Evolutionary conservation across 2,329 filamentous ascomycete genomes (phyloP), one percentile per base, ranked within the genome.

Genomic region (Diplodia sapinea): DNA sequence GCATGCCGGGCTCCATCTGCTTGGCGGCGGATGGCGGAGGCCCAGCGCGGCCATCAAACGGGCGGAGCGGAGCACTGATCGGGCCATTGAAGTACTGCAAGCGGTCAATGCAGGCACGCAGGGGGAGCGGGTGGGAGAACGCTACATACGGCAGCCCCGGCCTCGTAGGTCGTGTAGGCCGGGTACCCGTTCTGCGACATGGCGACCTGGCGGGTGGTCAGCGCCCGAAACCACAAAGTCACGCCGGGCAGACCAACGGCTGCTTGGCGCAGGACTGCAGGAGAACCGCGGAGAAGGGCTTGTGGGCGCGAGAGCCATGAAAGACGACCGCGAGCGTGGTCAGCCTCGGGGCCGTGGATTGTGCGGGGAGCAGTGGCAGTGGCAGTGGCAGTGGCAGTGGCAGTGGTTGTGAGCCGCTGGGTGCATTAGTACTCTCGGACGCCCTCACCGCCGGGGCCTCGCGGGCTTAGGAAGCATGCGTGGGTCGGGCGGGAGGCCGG

Each of bases 101-200:
- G 20, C 7, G 23, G 62, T 65, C 62, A 65, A 65, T 26, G 29
- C 33, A 29, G 13, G 33, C 9, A 9, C 17, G 62, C 31, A 31
- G 26, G 15, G 11, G 20, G 15, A 1, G 17, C 7, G 23, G 49
- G 33, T n/a, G 12, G 31, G 51, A 31, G 36, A 11, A 38, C 54
- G 40, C 57, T 38, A 51, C 59, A 8, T 63, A 63, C 59, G 36
- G 56, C 26, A 23, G 15, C 15, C 2, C 49, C 61, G 31, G 62
- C n/a, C 15, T 55, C 62, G 31, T 43, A 65, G 62, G 49, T 36
- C 17, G 43, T 31, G 26, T 65, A 65, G 20, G 62, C 3, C 12
- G 38, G 62, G 26, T 65, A 65, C 50, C 49, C 29, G 51, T 40
- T 55, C 50, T 65, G 62, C 62, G 62, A 43, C 62, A 65, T 65